A percentile compares a stretch with the other conserved stretches of the same genome.
Conservation (phyloP, 2,329 filamentous ascomycete genomes). For the Huntiella decipiens region DNA sequence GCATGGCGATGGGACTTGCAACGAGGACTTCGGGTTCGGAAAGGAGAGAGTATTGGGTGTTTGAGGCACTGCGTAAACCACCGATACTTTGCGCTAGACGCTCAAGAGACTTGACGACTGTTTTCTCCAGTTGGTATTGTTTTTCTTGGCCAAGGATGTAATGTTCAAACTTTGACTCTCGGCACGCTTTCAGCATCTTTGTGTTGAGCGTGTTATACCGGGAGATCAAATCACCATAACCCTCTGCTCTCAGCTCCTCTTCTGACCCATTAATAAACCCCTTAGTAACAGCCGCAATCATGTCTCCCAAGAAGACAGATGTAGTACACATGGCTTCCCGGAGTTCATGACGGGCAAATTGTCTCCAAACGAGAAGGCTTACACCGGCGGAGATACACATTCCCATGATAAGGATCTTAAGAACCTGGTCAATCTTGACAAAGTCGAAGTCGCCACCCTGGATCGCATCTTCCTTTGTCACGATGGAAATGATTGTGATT, state of each 20-base stretch:
- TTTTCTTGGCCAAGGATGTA: slow-evolving; percentile 63
- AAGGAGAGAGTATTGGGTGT: slow-evolving; percentile 72
- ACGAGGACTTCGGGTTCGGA: slow-evolving; percentile 28
- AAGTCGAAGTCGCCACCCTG: slow-evolving; percentile 66
- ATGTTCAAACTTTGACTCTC: slow-evolving; percentile 79
- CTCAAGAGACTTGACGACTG: slow-evolving; percentile 68
- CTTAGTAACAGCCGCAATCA: slow-evolving; percentile 62
- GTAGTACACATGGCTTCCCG: slow-evolving; percentile 45
- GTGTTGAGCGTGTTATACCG: slow-evolving; percentile 16
- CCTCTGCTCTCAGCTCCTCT: slow-evolving; percentile 48
- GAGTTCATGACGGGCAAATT: slow-evolving; percentile 56
- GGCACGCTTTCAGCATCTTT: slow-evolving; percentile 55
- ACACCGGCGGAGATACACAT: slow-evolving; percentile 52
- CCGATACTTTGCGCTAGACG: slow-evolving; percentile 74
- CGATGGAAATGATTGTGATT: slow-evolving; percentile 70
- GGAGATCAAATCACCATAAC: slow-evolving; percentile 27
- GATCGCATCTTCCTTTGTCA: slow-evolving; percentile 81
- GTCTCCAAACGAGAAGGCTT: slow-evolving; percentile 60
- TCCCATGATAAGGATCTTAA: slow-evolving; percentile 70
- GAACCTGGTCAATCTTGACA: slow-evolving; percentile 60
- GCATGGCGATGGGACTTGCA: not conserved
- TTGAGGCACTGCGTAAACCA: slow-evolving; percentile 72
- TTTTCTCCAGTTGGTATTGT: slow-evolving; percentile 60
- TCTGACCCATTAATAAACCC: slow-evolving; percentile 73
- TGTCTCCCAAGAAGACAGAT: slow-evolving; percentile 58